Conservation (phyloP, 176 grass and related monocot genomes). For the Luzula sylvatica region DNA sequence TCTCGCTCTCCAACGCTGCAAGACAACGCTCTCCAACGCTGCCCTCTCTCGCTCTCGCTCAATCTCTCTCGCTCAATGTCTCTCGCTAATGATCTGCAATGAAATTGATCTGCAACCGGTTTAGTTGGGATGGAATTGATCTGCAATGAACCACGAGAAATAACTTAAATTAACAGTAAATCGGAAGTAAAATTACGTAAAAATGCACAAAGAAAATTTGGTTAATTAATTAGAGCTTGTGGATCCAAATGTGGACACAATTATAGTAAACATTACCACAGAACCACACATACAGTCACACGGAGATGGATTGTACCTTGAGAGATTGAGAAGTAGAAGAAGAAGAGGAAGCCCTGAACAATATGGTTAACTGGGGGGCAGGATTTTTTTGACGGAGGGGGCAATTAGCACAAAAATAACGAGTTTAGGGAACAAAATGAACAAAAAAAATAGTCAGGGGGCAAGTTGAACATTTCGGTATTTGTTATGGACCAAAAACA, state of each 20-base stretch:
- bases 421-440: background rate
- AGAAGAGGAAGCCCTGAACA: constrained; percentile 35
- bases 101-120: constrained; percentile 66
- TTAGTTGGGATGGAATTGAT: constrained; percentile 54
- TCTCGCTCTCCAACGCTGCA: too few relatives aligned
- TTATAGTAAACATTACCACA: background rate
- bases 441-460: too few relatives aligned
- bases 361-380: too few relatives aligned
- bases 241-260: background rate
- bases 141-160: constrained; percentile 34
- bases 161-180: background rate
- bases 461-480: too few relatives aligned
- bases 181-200: background rate
- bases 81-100: too few relatives aligned
- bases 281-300: background rate
- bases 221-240: background rate
- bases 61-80: too few relatives aligned
- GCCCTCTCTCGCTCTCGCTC: too few relatives aligned
- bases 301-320: constrained; percentile 20
- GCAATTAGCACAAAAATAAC: too few relatives aligned
- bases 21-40: too few relatives aligned
- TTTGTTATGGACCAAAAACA: too few relatives aligned
- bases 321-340: constrained; percentile 35
- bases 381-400: too few relatives aligned
- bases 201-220: background rate